phyloP scores from a whole-genome alignment of 805 yeast species.

The Metschnikowia henanensis region DNA sequence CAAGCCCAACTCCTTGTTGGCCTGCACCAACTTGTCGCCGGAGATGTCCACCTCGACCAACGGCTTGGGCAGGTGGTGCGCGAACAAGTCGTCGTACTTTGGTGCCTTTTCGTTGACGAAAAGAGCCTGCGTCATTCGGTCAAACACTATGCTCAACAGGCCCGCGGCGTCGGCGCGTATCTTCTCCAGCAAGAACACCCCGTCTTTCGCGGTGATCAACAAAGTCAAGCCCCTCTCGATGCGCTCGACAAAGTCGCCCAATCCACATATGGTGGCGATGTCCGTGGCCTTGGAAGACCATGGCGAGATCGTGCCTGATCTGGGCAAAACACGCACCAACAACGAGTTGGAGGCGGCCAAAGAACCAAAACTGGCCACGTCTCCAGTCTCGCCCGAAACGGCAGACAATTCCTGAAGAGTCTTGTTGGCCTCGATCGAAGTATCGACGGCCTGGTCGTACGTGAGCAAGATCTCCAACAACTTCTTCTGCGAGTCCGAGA shows the following conservation, averaged over 20 bases:
- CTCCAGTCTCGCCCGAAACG: conserved; percentile 26
- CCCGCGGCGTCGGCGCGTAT: conserved; percentile 42
- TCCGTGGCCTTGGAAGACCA: conserved; percentile 99
- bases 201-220: conserved; percentile 51
- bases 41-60: conserved; percentile 71
- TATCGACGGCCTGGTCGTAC: conserved; percentile 70
- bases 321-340: conserved; percentile 78
- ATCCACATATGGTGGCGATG: conserved; percentile 86
- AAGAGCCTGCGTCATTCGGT: conserved; percentile 89
- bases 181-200: conserved; percentile 61
- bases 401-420: conserved; percentile 36
- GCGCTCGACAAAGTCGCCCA: conserved; percentile 67
- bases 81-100: conserved; percentile 66
- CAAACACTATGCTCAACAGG: conserved; percentile 72
- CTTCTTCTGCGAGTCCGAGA: conserved; percentile 41
- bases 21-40: conserved; percentile 61
- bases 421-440: conserved; percentile 43
- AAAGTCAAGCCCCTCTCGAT: conserved; percentile 90
- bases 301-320: conserved; percentile 96
- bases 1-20: conserved; percentile 82
- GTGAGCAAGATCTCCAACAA: conserved; percentile 63
- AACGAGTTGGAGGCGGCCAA: conserved; percentile 33
- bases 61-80: conserved; percentile 79
- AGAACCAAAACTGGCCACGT: conserved; percentile 7
- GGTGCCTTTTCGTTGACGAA: conserved; percentile 62